These are phyloP conservation scores for Arthrobotrys sphaeroides DNA, from an alignment of 2,329 filamentous ascomycete genomes.

Conservation along the genomic window DNA sequence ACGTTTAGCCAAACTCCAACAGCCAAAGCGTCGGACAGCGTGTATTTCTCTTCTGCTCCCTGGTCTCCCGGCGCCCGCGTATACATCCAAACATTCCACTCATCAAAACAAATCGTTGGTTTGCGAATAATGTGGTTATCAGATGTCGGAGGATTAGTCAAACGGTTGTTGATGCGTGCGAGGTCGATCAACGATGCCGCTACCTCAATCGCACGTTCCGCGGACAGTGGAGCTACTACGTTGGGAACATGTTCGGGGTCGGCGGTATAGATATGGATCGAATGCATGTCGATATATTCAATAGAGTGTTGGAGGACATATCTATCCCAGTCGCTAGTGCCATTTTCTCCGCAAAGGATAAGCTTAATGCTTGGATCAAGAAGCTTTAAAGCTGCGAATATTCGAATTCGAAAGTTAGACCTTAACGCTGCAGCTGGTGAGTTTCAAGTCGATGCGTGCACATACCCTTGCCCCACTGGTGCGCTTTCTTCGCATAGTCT, in stretches of 20 bases:
- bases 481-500: constrained; percentile 74
- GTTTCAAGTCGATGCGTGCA: constrained; percentile 57
- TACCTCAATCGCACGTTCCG: constrained; percentile 78
- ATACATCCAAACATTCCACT: constrained; percentile 87
- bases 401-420: too few relatives aligned
- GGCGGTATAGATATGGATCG: constrained; percentile 80
- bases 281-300: constrained; percentile 78
- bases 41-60: constrained; percentile 79
- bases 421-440: too few relatives aligned
- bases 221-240: constrained; percentile 72
- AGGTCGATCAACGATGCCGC: constrained; percentile 75
- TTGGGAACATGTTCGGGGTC: constrained; percentile 64
- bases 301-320: constrained; percentile 77
- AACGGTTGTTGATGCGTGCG: constrained; percentile 72
- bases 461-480: constrained; percentile 72
- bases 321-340: constrained; percentile 75
- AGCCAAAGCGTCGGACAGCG: constrained; percentile 78
- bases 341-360: constrained; percentile 79
- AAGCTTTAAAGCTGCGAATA: constrained; percentile 68
- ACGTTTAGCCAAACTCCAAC: constrained; percentile 79
- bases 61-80: constrained; percentile 74
- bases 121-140: constrained; percentile 67
- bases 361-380: constrained; percentile 74
- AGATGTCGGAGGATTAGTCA: constrained; percentile 29
- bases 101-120: constrained; percentile 81